Evolutionary conservation across 1,284 basidiomycete species (phyloP).

Genomic region (Lentinula novae-zelandiae): DNA sequence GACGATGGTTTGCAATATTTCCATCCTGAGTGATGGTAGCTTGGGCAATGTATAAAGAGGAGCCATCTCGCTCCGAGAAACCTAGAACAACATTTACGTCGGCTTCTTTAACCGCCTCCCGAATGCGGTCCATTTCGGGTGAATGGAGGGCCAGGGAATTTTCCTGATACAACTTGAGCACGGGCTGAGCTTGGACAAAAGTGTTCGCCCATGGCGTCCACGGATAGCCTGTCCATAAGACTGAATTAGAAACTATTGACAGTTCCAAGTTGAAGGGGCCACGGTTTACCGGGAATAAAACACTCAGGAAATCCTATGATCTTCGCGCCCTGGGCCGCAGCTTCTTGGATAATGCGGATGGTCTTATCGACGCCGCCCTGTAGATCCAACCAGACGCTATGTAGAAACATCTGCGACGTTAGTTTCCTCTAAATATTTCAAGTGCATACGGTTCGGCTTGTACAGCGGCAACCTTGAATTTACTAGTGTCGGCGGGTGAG

Average conservation of each 20-base stretch:
- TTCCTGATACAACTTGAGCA: slow-evolving; percentile 27
- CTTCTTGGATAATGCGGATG: slow-evolving; percentile 27
- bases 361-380: slow-evolving; percentile 30
- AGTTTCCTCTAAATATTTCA: neutral
- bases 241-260: neutral
- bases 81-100: slow-evolving; percentile 27
- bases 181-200: slow-evolving; percentile 22
- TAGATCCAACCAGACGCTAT: slow-evolving; percentile 29
- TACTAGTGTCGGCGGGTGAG: slow-evolving; percentile 21
- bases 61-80: slow-evolving; percentile 28
- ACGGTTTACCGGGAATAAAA: slow-evolving; percentile 23
- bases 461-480: slow-evolving; percentile 28
- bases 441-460: slow-evolving; percentile 26
- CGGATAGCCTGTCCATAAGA: slow-evolving; percentile 24
- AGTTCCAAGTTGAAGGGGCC: neutral
- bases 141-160: slow-evolving; percentile 28
- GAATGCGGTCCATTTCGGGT: slow-evolving; percentile 29
- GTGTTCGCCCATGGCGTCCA: slow-evolving; percentile 31
- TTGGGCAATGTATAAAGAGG: slow-evolving; percentile 27
- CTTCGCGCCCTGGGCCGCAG: slow-evolving; percentile 26
- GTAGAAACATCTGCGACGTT: neutral
- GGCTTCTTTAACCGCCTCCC: slow-evolving; percentile 25
- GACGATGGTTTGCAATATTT: slow-evolving; percentile 24
- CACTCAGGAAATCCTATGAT: slow-evolving; percentile 28
- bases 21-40: slow-evolving; percentile 27